These are phyloP conservation scores for Tolypocladium ovalisporum DNA, from an alignment of 2,329 filamentous ascomycete species.

Conservation along the genomic window DNA sequence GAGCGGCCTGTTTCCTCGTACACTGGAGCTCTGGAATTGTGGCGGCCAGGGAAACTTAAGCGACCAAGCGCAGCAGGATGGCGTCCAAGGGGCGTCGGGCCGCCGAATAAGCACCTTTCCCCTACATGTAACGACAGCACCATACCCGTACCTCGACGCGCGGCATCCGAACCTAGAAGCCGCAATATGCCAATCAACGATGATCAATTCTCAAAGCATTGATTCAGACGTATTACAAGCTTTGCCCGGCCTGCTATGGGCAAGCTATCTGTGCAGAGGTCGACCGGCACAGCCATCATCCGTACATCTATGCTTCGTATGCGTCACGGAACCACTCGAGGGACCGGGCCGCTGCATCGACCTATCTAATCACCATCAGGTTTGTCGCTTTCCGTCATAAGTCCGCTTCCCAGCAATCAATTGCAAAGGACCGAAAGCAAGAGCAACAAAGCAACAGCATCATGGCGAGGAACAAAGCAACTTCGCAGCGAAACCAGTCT, in stretches of 20 bases:
- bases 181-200: too few relatives aligned
- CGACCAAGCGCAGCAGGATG: too few relatives aligned
- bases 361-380: too few relatives aligned
- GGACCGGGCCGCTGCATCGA: too few relatives aligned
- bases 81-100: too few relatives aligned
- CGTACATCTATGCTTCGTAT: too few relatives aligned
- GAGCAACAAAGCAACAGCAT: not conserved
- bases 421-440: not conserved
- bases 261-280: not conserved
- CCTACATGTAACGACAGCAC: too few relatives aligned
- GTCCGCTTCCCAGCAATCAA: not conserved
- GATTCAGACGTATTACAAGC: not conserved
- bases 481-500: not conserved
- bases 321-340: not conserved
- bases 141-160: too few relatives aligned
- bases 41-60: too few relatives aligned
- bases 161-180: too few relatives aligned
- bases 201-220: not conserved
- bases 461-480: not conserved
- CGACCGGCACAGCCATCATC: not conserved
- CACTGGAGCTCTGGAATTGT: not conserved
- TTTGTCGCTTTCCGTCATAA: too few relatives aligned
- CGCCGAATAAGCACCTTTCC: too few relatives aligned
- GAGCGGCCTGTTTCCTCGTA: not conserved
- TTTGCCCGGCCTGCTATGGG: not conserved